Percentiles rank a stretch among this genome's conserved stretches.
These are phyloP conservation scores for Citrullus mucosospermus DNA, from an alignment of 306 rosid species.

Conservation along the genomic window DNA sequence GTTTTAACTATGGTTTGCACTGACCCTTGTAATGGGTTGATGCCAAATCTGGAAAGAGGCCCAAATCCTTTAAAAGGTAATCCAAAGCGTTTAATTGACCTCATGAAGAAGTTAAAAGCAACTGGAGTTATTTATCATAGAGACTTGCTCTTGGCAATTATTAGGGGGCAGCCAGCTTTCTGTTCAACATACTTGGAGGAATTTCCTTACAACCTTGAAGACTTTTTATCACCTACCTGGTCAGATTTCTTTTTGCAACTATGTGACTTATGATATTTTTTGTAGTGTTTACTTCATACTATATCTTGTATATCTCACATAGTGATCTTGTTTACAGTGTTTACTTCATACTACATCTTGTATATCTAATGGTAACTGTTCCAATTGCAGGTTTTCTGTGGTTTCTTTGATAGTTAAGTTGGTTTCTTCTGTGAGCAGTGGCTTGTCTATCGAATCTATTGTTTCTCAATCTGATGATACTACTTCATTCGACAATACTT, in stretches of 20 bases:
- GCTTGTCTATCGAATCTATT: constrained; percentile 33
- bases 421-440: constrained; percentile 37
- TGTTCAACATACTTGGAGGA: constrained; percentile 74
- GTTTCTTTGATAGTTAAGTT: constrained; percentile 59
- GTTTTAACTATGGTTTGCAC: constrained; percentile 63
- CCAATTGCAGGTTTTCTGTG: constrained; percentile 53
- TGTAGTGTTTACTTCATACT: not conserved
- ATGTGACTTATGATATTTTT: not conserved
- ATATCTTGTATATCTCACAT: not conserved
- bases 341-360: not conserved
- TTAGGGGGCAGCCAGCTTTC: constrained; percentile 38
- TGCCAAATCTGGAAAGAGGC: constrained; percentile 52
- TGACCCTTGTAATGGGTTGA: constrained; percentile 70
- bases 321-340: not conserved
- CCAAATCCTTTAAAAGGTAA: constrained; percentile 65
- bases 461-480: constrained; percentile 23
- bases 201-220: constrained; percentile 77
- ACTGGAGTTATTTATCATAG: constrained; percentile 44
- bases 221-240: constrained; percentile 57
- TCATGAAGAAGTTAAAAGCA: constrained; percentile 63
- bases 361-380: constrained; percentile 20
- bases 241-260: constrained; percentile 24
- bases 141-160: constrained; percentile 71
- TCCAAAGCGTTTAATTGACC: constrained; percentile 44
- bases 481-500: constrained; percentile 19